A percentile compares a stretch with the other conserved stretches of the same genome.
Conservation (phyloP, 352 stramenopile species). For the Phytopythium mirpurense region DNA sequence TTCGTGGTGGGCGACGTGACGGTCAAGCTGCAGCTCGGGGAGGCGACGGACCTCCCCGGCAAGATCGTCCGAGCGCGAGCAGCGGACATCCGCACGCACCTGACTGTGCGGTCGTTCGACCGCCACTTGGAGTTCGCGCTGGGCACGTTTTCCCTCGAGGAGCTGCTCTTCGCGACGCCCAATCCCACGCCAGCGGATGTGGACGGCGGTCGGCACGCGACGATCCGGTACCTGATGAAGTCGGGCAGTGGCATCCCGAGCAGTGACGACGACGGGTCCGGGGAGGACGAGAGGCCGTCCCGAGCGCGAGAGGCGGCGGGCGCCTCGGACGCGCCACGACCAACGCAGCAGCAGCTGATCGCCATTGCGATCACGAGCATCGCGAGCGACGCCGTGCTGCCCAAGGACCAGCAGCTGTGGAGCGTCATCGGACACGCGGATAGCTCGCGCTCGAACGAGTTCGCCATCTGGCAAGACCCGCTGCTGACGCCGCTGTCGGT, state of each 20-base stretch:
- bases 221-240: conserved; percentile 48
- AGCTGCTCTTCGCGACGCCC: conserved; percentile 37
- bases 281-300: conserved; percentile 1
- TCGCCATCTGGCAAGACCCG: conserved; percentile 70
- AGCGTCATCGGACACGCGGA: conserved; percentile 4
- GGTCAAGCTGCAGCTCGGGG: conserved; percentile 48
- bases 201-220: conserved; percentile 9
- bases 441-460: conserved; percentile 12
- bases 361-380: conserved; percentile 72
- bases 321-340: background rate
- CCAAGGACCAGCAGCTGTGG: conserved; percentile 50
- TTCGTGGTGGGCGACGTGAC: conserved; percentile 52
- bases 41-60: conserved; percentile 25
- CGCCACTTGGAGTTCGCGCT: conserved; percentile 64
- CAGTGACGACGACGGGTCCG: conserved; percentile 6
- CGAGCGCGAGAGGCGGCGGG: too few relatives aligned
- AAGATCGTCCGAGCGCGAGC: conserved; percentile 56
- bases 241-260: conserved; percentile 36
- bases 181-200: conserved; percentile 11
- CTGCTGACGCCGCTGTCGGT: conserved; percentile 65
- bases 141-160: conserved; percentile 68
- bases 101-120: conserved; percentile 66
- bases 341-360: conserved; percentile 35
- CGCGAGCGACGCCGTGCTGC: conserved; percentile 47
- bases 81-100: conserved; percentile 52